Conservation (phyloP, 2,329 filamentous ascomycete species). For the Fusarium guadeloupense region DNA sequence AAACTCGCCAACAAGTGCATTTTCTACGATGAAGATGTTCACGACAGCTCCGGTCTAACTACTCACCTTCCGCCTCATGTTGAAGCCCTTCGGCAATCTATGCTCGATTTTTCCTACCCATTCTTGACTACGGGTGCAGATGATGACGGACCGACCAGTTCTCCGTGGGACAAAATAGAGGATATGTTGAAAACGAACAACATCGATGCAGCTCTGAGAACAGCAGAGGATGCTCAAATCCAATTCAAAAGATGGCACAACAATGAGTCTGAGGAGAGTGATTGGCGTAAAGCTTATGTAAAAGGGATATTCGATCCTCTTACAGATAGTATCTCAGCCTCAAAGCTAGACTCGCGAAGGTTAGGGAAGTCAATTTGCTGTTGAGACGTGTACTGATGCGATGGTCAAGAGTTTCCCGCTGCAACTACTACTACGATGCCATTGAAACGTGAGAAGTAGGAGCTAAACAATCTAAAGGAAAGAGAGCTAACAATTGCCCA, state of each 20-base stretch:
- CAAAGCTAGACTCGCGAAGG: background rate
- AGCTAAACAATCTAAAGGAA: no score
- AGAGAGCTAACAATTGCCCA: no score
- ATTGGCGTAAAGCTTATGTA: no score
- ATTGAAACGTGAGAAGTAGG: no score
- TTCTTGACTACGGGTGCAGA: background rate
- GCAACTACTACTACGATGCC: background rate
- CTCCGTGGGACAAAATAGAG: no score
- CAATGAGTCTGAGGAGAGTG: no score
- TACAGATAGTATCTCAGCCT: accelerated
- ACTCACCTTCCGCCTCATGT: background rate
- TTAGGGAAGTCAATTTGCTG: background rate
- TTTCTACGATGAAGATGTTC: background rate
- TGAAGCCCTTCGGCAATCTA: background rate
- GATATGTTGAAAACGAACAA: no score
- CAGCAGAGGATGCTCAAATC: background rate
- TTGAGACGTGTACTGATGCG: background rate
- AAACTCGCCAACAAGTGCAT: no score
- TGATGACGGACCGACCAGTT: no score
- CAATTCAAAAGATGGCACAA: accelerated
- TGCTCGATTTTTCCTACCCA: background rate
- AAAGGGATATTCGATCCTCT: background rate
- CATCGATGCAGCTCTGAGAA: no score
- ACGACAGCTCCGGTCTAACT: background rate
- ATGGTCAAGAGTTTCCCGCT: background rate